phyloP scores from a whole-genome alignment of 208 protist species.

The Herpetomonas tarakana region DNA sequence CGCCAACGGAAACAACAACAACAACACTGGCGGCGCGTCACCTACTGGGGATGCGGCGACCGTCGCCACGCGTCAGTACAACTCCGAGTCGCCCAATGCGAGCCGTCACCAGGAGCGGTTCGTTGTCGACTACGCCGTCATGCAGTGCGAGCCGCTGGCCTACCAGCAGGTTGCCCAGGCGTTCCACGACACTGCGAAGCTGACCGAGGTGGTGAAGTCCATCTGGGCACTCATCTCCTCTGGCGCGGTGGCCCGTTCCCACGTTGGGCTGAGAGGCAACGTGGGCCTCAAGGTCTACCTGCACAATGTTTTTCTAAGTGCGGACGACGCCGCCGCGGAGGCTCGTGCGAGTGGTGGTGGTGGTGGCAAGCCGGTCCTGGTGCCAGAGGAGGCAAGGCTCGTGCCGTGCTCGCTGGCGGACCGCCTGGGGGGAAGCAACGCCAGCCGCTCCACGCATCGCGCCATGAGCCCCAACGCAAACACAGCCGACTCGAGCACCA shows the following conservation, averaged over 20 bases:
- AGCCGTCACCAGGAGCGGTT: conserved; percentile 55
- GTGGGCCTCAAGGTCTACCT: conserved; percentile 57
- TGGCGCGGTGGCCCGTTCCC: conserved; percentile 29
- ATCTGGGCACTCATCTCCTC: conserved; percentile 50
- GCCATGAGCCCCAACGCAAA: neutral
- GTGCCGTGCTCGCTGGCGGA: conserved; percentile 19
- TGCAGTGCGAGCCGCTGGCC: conserved; percentile 32
- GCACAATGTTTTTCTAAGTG: conserved; percentile 35
- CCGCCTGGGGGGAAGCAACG: conserved; percentile 3
- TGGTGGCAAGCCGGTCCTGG: conserved; percentile 18
- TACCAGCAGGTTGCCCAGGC: conserved; percentile 38
- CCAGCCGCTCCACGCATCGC: neutral
- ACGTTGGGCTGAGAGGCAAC: conserved; percentile 19
- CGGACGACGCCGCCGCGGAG: conserved; percentile 13
- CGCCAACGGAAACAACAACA: conserved; percentile 6
- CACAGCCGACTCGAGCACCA: neutral
- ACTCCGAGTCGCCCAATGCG: neutral
- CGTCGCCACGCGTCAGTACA: neutral
- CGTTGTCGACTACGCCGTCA: conserved; percentile 52
- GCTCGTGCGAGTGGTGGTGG: conserved; percentile 2
- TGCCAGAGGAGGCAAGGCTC: conserved; percentile 21
- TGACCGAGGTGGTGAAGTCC: conserved; percentile 48
- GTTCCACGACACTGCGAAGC: conserved; percentile 11
- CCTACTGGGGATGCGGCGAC: neutral
- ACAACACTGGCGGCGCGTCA: neutral